Base-by-base conservation (phyloP, 2,329 filamentous ascomycete genomes). In the Beauveria sp. region DNA sequence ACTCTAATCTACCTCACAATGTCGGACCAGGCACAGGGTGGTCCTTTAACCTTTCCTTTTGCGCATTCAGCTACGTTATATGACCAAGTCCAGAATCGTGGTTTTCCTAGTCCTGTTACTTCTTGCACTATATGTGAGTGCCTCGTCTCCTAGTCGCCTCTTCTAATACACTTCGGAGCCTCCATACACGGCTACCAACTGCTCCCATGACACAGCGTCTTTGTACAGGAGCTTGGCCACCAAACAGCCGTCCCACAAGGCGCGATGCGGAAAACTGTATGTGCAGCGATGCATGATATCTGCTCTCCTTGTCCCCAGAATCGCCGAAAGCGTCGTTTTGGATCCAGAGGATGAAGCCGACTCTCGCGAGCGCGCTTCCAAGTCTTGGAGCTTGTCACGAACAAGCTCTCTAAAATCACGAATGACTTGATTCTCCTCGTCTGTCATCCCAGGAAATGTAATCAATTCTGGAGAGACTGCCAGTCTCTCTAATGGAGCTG, bases 401-500 rank as follows among this genome's bases (percentile, higher is more conserved):
- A 34, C 18, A 7, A 9, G 16, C 3, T 34, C 8, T 6, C 49
- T 20, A 52, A 40, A 52, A n/a, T 53, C 22, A 1, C 26, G 1
- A 42, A n/a, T 53, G 22, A 20, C 20, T 16, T 26, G 51, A 16
- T 42, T 53, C 14, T 53, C 12, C 51, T 42, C 51, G 4, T 53
- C 51, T 30, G 70, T 65, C 45, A 66, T 30, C 8, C 54, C 68
- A 24, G 72, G 70, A 42, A 72, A 72, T 2, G 66, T 68, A 34
- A 66, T 60, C 22, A 73, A 68, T 57, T 75, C 73, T 47, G 70
- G 73, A 61, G 65, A 72, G 54, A 74, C 67, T 4, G 72, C 69
- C 42, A 75, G 62, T 56, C 70, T 71, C 66, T 75, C 72, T 1
- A 75, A 62, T 59, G 72, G 72, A 7, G 67, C 71, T 14, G 68